phyloP scores from a whole-genome alignment of 176 grass and related monocot species.

The Typha latifolia region DNA sequence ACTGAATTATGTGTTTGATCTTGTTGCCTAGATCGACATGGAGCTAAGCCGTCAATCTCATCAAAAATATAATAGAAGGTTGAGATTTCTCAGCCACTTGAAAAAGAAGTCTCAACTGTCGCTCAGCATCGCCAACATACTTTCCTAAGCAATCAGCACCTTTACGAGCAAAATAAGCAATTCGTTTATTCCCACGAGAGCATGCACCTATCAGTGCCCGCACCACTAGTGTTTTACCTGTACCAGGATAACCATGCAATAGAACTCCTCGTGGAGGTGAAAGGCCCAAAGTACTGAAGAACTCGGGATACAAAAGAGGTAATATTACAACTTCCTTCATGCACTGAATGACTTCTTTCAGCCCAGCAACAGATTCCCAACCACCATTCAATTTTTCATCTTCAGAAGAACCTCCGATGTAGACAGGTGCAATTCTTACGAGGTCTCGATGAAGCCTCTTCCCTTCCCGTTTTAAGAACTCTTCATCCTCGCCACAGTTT shows the following conservation, averaged over 20 bases:
- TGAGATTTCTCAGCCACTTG: slow-evolving; percentile 96
- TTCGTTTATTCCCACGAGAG: slow-evolving; percentile 72
- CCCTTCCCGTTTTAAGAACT: slow-evolving; percentile 91
- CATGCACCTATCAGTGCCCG: slow-evolving; percentile 92
- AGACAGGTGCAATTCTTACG: slow-evolving; percentile 81
- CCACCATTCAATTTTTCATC: slow-evolving; percentile 45
- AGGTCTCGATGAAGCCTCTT: slow-evolving; percentile 88
- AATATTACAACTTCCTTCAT: slow-evolving; percentile 96
- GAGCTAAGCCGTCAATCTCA: slow-evolving; percentile 94
- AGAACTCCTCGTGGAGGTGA: slow-evolving; percentile 91
- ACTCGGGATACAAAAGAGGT: slow-evolving; percentile 82
- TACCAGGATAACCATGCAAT: slow-evolving; percentile 90
- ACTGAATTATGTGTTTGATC: slow-evolving; percentile 99
- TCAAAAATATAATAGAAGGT: slow-evolving; percentile 99
- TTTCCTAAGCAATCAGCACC: slow-evolving; percentile 99
- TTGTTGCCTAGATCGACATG: slow-evolving; percentile 73
- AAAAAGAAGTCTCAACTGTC: slow-evolving; percentile 94
- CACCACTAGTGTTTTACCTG: slow-evolving; percentile 93
- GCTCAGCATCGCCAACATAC: slow-evolving; percentile 93
- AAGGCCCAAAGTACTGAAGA: slow-evolving; percentile 69
- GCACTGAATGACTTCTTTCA: slow-evolving; percentile 79
- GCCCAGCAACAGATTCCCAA: slow-evolving; percentile 98
- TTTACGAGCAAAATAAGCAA: slow-evolving; percentile 97
- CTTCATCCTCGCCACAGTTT: slow-evolving; percentile 96
- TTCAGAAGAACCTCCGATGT: slow-evolving; percentile 80